These are phyloP conservation scores for Paramecium sonneborni DNA, from an alignment of 73 alveolate genomes.

Conservation along the genomic window DNA sequence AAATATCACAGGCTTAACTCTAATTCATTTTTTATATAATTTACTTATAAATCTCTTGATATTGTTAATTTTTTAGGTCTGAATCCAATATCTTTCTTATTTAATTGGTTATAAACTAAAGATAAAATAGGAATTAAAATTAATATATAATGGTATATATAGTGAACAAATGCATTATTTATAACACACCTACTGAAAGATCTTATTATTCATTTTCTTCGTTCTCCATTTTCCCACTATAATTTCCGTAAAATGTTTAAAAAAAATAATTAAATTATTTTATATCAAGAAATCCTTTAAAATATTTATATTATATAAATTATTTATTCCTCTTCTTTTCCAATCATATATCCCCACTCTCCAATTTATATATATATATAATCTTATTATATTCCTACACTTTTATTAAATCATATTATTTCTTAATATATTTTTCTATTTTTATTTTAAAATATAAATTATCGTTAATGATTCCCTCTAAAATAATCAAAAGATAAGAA, in stretches of 20 bases:
- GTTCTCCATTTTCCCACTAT: neutral
- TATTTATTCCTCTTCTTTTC: neutral
- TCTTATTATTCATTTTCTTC: constrained; percentile 12
- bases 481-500: neutral
- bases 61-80: constrained; percentile 37
- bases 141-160: constrained; percentile 24
- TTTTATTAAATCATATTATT: neutral
- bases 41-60: neutral
- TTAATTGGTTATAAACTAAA: constrained; percentile 41
- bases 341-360: neutral
- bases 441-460: neutral
- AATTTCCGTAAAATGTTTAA: neutral
- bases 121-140: constrained; percentile 3
- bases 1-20: constrained; percentile 48
- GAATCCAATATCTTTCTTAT: constrained; percentile 29
- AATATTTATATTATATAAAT: neutral
- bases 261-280: neutral
- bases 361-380: neutral
- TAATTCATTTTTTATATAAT: neutral
- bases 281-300: neutral
- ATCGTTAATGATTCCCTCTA: constrained; percentile 37
- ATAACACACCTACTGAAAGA: constrained; percentile 50
- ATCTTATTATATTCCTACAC: neutral
- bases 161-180: neutral
- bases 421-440: neutral